phyloP scores from a whole-genome alignment of 2,329 filamentous ascomycete genomes.

The Arthrobotrys entomopaga region DNA sequence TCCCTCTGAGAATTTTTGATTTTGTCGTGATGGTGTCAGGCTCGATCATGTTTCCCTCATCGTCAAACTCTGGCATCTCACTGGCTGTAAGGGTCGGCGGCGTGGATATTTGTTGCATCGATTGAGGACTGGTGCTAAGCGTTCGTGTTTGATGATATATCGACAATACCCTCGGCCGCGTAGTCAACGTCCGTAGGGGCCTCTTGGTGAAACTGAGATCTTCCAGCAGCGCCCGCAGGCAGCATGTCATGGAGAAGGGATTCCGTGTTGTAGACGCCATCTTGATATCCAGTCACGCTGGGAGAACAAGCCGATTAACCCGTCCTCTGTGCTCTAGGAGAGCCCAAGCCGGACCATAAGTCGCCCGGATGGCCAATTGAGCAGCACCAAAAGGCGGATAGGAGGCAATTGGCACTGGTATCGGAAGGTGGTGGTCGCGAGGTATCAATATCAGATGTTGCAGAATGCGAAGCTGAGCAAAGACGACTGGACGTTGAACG shows the following conservation, averaged over 20 bases:
- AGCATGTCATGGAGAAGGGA: conserved; percentile 54
- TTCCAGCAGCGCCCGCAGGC: conserved; percentile 48
- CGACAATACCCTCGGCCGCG: conserved; percentile 29
- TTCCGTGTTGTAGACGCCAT: conserved; percentile 48
- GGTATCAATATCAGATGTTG: conserved; percentile 12
- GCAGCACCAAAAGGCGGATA: conserved; percentile 13
- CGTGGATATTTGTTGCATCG: conserved; percentile 13
- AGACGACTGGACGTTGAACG: conserved; percentile 26
- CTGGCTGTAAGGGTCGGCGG: neutral
- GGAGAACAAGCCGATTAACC: conserved; percentile 38
- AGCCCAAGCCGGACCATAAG: conserved; percentile 36
- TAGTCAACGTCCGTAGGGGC: conserved; percentile 15
- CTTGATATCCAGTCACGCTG: neutral
- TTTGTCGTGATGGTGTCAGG: conserved; percentile 25
- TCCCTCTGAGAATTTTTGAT: conserved; percentile 25
- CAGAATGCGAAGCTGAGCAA: conserved; percentile 15
- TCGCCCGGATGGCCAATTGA: conserved; percentile 2
- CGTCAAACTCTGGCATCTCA: conserved; percentile 6
- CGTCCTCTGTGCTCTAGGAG: conserved; percentile 24
- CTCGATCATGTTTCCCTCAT: conserved; percentile 2
- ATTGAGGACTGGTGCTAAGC: conserved; percentile 27
- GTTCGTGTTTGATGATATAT: conserved; percentile 31
- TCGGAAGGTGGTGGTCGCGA: conserved; percentile 9
- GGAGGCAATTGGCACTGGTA: conserved; percentile 4
- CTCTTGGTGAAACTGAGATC: conserved; percentile 42